Base-by-base conservation (phyloP, 2,329 filamentous ascomycete species). In the Cryphonectria carpinicola region DNA sequence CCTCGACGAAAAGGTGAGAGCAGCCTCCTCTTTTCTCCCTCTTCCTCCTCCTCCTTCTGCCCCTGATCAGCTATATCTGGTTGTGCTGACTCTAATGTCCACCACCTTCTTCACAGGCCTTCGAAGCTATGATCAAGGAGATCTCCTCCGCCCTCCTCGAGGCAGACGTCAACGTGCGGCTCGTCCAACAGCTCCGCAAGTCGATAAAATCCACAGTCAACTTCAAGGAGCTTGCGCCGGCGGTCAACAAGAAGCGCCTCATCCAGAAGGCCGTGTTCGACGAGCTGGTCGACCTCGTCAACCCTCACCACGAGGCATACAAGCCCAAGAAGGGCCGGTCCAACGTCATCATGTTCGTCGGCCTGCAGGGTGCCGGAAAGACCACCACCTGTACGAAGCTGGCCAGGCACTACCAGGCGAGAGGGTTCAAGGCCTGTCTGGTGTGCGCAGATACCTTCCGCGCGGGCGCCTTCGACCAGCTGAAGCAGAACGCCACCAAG, bases 341-440 rank as follows among this genome's bases (percentile, higher is more conserved):
- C 74, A 99, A 98, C 81, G 93, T 99, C 79, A 98, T 99, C 82
- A 99, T 99, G 96, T 98, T 99, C 80, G 96, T 99, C 73, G 96
- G 96, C 83, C 87, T 99, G 65, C 96, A 99, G 82, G 96, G 96
- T 85, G 94, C 95, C 6, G 96, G 96, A 81, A 99, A 99, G 83
- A 99, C 96, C 35, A 99, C 96, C 1, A 97, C 95, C 17, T 98
- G 96, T 87, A 99, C 96, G 56, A 99, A 99, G 83, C 86, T 99
- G 74, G 96, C 96, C 25, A 86, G 95, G 71, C 95, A 97, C 86
- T 99, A 99, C 82, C 93, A 97, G 81, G 94, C 93, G 13, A 87
- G 96, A 73, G 96, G 96, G 0, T 97, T 98, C 87, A 94, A 93
- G 81, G 89, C 94, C 10, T 97, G 95, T 75, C 85, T 99, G 69